A percentile compares a stretch with the other conserved stretches of the same genome.
These are phyloP conservation scores for Auricularia sp. DNA, from an alignment of 768 basidiomycete genomes.

Conservation along the genomic window DNA sequence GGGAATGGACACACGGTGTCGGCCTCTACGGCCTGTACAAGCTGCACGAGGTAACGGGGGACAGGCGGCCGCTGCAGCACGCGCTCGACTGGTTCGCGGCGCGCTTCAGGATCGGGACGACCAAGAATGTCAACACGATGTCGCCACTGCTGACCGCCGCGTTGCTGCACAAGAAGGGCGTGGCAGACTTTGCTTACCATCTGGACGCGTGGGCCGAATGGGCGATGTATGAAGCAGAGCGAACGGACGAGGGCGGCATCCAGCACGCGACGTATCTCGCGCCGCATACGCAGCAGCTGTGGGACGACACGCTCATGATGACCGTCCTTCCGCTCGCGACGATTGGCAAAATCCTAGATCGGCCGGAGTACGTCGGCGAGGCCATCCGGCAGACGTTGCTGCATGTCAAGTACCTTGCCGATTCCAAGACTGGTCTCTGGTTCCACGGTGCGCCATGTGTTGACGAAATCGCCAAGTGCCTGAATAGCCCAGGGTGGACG, in stretches of 20 bases:
- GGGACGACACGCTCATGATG: constrained; percentile 55
- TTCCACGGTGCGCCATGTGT: constrained; percentile 30
- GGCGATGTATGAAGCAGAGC: constrained; percentile 38
- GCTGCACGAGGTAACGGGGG: constrained; percentile 31
- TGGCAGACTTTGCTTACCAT: constrained; percentile 26
- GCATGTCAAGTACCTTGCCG: constrained; percentile 38
- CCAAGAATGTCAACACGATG: constrained; percentile 54
- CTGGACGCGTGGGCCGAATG: constrained; percentile 42
- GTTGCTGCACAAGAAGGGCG: constrained; percentile 29
- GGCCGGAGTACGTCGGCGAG: constrained; percentile 42
- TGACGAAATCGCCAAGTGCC: neutral
- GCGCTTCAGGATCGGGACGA: constrained; percentile 39
- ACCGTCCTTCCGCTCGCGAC: constrained; percentile 45
- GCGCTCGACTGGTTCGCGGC: constrained; percentile 39
- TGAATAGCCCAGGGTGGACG: constrained; percentile 28
- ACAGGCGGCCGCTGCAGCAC: constrained; percentile 28
- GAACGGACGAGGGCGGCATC: constrained; percentile 35
- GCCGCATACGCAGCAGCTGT: constrained; percentile 36
- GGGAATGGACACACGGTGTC: constrained; percentile 43
- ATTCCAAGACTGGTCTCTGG: constrained; percentile 35
- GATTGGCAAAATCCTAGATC: constrained; percentile 42
- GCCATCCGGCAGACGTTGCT: constrained; percentile 42
- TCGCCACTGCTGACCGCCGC: constrained; percentile 38
- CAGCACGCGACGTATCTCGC: constrained; percentile 39
- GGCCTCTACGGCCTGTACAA: constrained; percentile 33